These are phyloP conservation scores for Pterulicium gracile DNA, from an alignment of 1,284 basidiomycete genomes.

Conservation along the genomic window DNA sequence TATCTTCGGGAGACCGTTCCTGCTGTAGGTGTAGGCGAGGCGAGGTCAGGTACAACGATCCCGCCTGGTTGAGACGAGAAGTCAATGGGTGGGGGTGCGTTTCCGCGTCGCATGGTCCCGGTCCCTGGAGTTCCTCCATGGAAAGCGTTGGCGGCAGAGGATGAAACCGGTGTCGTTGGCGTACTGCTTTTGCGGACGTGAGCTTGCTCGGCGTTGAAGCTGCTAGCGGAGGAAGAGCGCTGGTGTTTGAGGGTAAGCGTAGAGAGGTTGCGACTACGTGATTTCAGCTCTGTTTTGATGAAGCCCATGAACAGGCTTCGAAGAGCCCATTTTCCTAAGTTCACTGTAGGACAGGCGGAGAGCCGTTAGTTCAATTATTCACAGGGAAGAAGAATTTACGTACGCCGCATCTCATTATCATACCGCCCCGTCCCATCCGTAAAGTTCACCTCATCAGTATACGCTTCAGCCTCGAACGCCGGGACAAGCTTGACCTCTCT, in stretches of 20 bases:
- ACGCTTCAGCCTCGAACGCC: conserved; percentile 95
- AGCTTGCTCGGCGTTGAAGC: background rate
- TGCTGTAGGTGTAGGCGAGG: too few relatives aligned
- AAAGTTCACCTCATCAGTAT: conserved; percentile 82
- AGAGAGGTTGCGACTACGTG: conserved; percentile 20
- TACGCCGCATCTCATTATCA: conserved; percentile 74
- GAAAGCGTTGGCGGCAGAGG: too few relatives aligned
- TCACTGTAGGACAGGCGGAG: conserved; percentile 37
- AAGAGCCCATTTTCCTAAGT: conserved; percentile 73
- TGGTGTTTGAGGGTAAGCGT: conserved; percentile 10
- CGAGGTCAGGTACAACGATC: too few relatives aligned
- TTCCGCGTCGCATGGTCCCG: background rate
- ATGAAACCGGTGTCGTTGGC: too few relatives aligned
- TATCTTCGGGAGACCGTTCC: too few relatives aligned
- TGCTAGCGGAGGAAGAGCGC: conserved; percentile 8
- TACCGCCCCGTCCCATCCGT: conserved; percentile 26
- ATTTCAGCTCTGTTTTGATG: conserved; percentile 50
- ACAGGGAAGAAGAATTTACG: conserved; percentile 21
- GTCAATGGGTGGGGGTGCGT: background rate
- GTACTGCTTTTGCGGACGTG: background rate
- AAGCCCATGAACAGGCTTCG: conserved; percentile 66
- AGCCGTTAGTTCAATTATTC: conserved; percentile 16
- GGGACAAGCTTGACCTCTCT: too few relatives aligned
- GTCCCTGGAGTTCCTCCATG: background rate
- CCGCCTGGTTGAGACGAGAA: background rate